Percentiles rank a stretch among this genome's conserved stretches.
phyloP scores from a whole-genome alignment of 441 rosid species.

The Gossypium trilobum region DNA sequence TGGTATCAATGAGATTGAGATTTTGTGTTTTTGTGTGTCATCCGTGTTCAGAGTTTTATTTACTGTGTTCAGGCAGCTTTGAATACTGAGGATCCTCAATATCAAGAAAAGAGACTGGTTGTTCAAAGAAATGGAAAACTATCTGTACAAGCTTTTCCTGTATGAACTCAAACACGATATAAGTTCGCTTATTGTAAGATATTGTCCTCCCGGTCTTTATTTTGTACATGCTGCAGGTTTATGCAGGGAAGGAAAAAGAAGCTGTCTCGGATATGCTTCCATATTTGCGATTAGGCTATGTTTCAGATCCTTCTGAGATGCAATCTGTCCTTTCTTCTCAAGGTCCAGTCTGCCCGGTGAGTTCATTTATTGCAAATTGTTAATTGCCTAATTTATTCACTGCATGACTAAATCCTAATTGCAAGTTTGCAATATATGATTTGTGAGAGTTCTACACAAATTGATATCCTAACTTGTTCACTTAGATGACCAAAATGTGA shows the following conservation, averaged over 20 bases:
- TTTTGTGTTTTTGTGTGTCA: background rate
- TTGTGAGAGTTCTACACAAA: background rate
- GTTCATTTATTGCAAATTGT: constrained; percentile 20
- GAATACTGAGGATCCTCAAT: constrained; percentile 88
- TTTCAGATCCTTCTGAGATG: constrained; percentile 86
- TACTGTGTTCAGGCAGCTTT: constrained; percentile 59
- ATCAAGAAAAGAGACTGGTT: constrained; percentile 89
- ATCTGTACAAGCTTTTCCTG: constrained; percentile 64
- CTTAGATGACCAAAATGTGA: constrained; percentile 2
- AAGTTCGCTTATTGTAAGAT: constrained; percentile 5
- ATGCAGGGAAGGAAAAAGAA: constrained; percentile 79
- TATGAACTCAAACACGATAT: constrained; percentile 25
- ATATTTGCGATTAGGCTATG: constrained; percentile 80
- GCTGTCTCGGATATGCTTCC: constrained; percentile 82
- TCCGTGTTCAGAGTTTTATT: background rate
- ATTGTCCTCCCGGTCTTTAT: constrained; percentile 14
- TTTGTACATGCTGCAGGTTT: constrained; percentile 38
- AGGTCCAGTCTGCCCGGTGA: constrained; percentile 88
- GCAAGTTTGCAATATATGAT: background rate
- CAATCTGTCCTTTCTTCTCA: constrained; percentile 84
- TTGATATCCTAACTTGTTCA: background rate
- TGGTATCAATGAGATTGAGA: background rate
- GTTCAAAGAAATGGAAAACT: constrained; percentile 90
- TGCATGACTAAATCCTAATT: background rate
- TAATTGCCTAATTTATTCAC: background rate